A percentile compares a stretch with the other conserved stretches of the same genome.
Conservation (phyloP, 768 basidiomycete species). For the Russula sp. region DNA sequence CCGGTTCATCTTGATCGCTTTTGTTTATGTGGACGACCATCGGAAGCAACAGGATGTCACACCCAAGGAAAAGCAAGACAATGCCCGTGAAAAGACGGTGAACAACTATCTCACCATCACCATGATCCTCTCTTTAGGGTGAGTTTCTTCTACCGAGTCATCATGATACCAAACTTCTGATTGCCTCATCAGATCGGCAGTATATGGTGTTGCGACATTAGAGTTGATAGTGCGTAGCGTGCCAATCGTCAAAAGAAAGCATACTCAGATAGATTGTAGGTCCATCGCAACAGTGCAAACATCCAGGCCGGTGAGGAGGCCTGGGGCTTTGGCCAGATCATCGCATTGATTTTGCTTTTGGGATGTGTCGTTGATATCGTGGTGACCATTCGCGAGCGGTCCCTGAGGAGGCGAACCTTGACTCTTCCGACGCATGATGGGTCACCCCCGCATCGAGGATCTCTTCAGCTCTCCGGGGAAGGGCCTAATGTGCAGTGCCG, state of each 20-base stretch:
- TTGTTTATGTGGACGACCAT: background rate
- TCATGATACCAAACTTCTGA: too few relatives aligned
- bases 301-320: slow-evolving; percentile 2
- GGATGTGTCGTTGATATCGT: slow-evolving; percentile 1
- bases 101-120: too few relatives aligned
- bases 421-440: background rate
- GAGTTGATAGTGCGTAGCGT: slow-evolving; percentile 5
- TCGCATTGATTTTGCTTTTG: slow-evolving; percentile 1
- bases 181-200: background rate
- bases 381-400: background rate
- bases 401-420: background rate
- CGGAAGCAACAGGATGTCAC: background rate
- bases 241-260: background rate
- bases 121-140: background rate
- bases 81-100: background rate
- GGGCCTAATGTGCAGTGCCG: too few relatives aligned
- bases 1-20: slow-evolving; percentile 2
- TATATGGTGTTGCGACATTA: slow-evolving; percentile 7
- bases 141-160: background rate
- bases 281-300: background rate
- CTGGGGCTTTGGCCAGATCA: slow-evolving; percentile 17
- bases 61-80: background rate
- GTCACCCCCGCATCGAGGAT: too few relatives aligned
- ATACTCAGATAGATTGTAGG: background rate
- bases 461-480: background rate